A percentile compares a stretch with the other conserved stretches of the same genome.
Conservation (phyloP, 371 early-diverging fungal species). For the Mucor saturninus region DNA sequence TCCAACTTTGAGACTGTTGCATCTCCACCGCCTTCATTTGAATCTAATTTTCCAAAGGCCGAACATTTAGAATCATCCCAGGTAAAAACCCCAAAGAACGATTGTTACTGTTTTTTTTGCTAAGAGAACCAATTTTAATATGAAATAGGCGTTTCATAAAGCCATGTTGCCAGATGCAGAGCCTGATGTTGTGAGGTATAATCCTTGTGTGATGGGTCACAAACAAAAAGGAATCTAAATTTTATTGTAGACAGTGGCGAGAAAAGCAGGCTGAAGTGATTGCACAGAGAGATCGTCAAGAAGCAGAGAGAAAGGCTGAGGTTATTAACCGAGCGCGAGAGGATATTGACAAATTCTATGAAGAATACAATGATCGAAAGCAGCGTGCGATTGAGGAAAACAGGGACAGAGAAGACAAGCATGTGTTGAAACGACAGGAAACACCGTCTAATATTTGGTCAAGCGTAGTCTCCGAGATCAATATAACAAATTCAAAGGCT, state of each 20-base stretch:
- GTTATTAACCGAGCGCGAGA: slow-evolving; percentile 74
- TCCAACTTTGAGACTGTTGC: too few relatives aligned
- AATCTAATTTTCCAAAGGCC: slow-evolving; percentile 45
- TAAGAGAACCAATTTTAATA: too few relatives aligned
- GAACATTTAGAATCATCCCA: slow-evolving; percentile 54
- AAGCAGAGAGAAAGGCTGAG: slow-evolving; percentile 28
- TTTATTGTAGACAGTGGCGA: slow-evolving; percentile 73
- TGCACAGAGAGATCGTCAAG: slow-evolving; percentile 76
- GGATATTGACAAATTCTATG: slow-evolving; percentile 89
- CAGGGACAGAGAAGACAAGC: slow-evolving; percentile 17
- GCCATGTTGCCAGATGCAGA: too few relatives aligned
- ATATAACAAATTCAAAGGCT: slow-evolving; percentile 18
- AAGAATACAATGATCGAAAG: slow-evolving; percentile 92
- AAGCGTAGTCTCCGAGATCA: too few relatives aligned
- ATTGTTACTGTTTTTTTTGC: too few relatives aligned
- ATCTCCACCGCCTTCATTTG: slow-evolving; percentile 30
- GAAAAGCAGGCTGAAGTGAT: slow-evolving; percentile 73
- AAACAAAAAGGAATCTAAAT: not conserved
- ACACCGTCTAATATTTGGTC: too few relatives aligned
- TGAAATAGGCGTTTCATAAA: too few relatives aligned
- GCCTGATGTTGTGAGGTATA: too few relatives aligned
- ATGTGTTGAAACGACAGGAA: too few relatives aligned
- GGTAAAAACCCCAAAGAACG: not conserved
- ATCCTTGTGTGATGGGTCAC: too few relatives aligned
- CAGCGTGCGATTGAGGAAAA: slow-evolving; percentile 76